Evolutionary conservation across 208 protist genomes (phyloP), one percentile per base, ranked within the genome.

Genomic region (Perkinsela sp.): DNA sequence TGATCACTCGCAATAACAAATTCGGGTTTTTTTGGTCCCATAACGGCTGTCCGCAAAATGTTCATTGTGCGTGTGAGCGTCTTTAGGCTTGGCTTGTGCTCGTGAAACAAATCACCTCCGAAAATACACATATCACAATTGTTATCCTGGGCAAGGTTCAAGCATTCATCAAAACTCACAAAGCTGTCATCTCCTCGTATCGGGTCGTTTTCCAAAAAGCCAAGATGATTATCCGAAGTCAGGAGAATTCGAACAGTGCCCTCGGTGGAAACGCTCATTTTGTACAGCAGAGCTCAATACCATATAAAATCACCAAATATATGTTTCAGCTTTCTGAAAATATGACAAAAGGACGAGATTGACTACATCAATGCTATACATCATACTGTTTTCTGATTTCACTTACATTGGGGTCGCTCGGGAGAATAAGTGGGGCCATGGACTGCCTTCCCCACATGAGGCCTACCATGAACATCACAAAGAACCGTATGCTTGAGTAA

Each of bases 101-200:
- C 94, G 78, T 99, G 94, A 71, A 99, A 99, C 2, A 99, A 79
- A 73, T 99, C 96, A 6, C 96, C 96, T 28, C 93, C 94, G 15
- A 98, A 82, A 0, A 99, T 78, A 67, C 98, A 77, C 13, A 95
- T 83, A 75, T 99, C 96, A 0, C 93, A 93, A 69, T 95, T 76
- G 73, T 92, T 80, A 77, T 93, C 82, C 28, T 89, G 75, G 2
- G 93, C 94, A 2, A 85, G 83, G 2, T 86, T 74, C 32, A 99
- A 76, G 29, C 97, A 87, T 75, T 99, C 95, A 74, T 98, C 94
- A 70, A 98, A 97, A 0, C 94, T 92, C 29, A 82, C 85, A 75
- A 98, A 97, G 69, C 86, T 93, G 78, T 99, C 97, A 65, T 98
- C 80, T n/a, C 90, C 87, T 28, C 96, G 87, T 28, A 95, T 79